phyloP scores from a whole-genome alignment of 2,329 filamentous ascomycete genomes.

The Pseudogymnoascus sp. region DNA sequence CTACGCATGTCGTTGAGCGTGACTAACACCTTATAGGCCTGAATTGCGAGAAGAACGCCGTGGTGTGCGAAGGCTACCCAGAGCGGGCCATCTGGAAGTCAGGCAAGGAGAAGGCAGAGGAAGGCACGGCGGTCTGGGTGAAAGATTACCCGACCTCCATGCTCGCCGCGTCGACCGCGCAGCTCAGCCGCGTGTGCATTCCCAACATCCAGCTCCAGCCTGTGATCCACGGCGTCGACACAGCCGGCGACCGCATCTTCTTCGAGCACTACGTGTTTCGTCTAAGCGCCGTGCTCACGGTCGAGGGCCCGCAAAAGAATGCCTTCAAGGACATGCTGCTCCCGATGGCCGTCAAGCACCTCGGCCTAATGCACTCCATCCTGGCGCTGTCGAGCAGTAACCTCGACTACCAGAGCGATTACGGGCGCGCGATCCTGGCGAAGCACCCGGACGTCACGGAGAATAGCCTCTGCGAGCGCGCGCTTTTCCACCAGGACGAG shows the following conservation, averaged over 20 bases:
- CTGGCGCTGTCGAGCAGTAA: slow-evolving; percentile 48
- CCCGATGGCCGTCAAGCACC: slow-evolving; percentile 69
- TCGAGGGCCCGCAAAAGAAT: slow-evolving; percentile 68
- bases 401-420: slow-evolving; percentile 7
- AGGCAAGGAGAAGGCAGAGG: slow-evolving; percentile 63
- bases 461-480: slow-evolving; percentile 41
- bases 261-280: slow-evolving; percentile 75
- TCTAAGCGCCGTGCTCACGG: slow-evolving; percentile 70
- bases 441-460: slow-evolving; percentile 40
- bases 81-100: slow-evolving; percentile 82
- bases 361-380: slow-evolving; percentile 83
- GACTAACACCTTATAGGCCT: slow-evolving; percentile 45
- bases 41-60: slow-evolving; percentile 89
- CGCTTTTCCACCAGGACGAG: slow-evolving; percentile 46
- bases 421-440: slow-evolving; percentile 37
- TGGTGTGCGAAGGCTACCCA: slow-evolving; percentile 83
- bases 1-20: background rate
- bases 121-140: slow-evolving; percentile 40
- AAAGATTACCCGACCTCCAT: slow-evolving; percentile 19
- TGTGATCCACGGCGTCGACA: slow-evolving; percentile 75
- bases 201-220: slow-evolving; percentile 50
- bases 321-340: slow-evolving; percentile 79
- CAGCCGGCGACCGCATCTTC: slow-evolving; percentile 67
- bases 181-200: slow-evolving; percentile 39
- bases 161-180: slow-evolving; percentile 35